Base-by-base conservation (phyloP, 1,139 yeast species). In the Sugiyamaella xylanicola region DNA sequence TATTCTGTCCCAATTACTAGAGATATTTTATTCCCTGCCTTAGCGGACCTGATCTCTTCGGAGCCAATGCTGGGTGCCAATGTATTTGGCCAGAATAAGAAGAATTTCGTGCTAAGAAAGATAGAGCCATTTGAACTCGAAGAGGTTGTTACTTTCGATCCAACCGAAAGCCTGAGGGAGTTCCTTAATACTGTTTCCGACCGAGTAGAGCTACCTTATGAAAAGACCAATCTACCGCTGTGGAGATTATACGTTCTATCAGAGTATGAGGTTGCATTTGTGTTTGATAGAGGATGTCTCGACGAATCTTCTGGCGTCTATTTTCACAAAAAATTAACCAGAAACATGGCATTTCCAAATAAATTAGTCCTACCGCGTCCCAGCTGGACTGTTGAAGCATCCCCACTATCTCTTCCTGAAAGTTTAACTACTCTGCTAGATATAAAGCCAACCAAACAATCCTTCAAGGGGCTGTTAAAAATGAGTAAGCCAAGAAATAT, bases 301-400 rank as follows among this genome's bases (percentile, higher is more conserved):
- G 68, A 64, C 43, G 68, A 66, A 39, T 55, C 55, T 25, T 58
- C 63, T 3, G 67, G 67, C 1, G 55, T 59, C 3, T 29, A 50
- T 19, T 63, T 64, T 52, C 67, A 64, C 47, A 41, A 54, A 21
- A 47, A 55, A 42, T 57, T 64, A 13, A 27, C 57, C 22, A 22
- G 37, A 22, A 40, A 29, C n/a, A 37, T 48, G 44, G 35, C 44
- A 9, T 25, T 48, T 22, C 43, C 43, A 2, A 48, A 27, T 20
- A 40, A 48, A 11, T 35, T 25, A 2, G 42, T 36, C 3, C 27
- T 29, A 9, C 27, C 5, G 16, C 3, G 40, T 19, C 20, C 36
- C 25, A 45, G 13, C 17, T 45, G 48, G 48, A 19, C 19, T 22
- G 55, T 51, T 1, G 47, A 47, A 21, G 20, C 47, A 13, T 53